Base-by-base conservation (phyloP, 2,329 filamentous ascomycete species). In the Aureobasidium musti region DNA sequence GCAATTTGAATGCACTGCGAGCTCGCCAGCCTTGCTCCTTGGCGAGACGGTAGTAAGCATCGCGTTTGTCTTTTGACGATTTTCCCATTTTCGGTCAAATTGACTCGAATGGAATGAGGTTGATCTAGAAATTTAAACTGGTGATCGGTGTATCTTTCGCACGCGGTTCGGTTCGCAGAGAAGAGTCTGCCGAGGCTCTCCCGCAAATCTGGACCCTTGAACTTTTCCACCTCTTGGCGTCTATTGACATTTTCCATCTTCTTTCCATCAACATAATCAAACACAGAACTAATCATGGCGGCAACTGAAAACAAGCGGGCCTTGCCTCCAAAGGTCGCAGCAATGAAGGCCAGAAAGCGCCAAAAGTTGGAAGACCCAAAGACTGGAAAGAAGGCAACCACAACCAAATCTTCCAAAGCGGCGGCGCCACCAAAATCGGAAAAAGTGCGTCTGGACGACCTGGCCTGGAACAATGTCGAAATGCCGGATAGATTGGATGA, bases 11-110 rank as follows among this genome's bases (percentile, higher is more conserved):
- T 10, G 95, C 95, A 71, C 92, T 97, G 67, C 95, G 87, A 33
- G 95, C 95, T 41, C 95, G 91, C 94, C 95, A 99, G 70, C 96
- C 96, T 82, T 99, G 95, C 79, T 99, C 95, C 80, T 99, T 99
- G 21, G 95, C 95, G 10, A 99, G 90, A 64, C 95, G 87, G 76
- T 99, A 99, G 80, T 99, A 99, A 53, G 93, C 93, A 78, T 99
- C 95, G 63, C 95, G 91, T 81, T 99, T 99, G 76, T 99, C 95
- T 79, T 99, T 99, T 56, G 94, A 98, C 1, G 95, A 97, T 78
- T 98, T 98, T 1, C 68, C 68, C 68, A 69, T 69, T 19, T 19
- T 56, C 43, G 28, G 10, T 49, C 19, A 28, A n/a, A 14, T 45
- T 10, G 17, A 21, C 21, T 19, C 1, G 10, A 26, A 39, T 17